Percentiles rank a stretch among this genome's conserved stretches.
phyloP scores from a whole-genome alignment of 2,329 filamentous ascomycete genomes.

The Dryadomyces sulphureus region DNA sequence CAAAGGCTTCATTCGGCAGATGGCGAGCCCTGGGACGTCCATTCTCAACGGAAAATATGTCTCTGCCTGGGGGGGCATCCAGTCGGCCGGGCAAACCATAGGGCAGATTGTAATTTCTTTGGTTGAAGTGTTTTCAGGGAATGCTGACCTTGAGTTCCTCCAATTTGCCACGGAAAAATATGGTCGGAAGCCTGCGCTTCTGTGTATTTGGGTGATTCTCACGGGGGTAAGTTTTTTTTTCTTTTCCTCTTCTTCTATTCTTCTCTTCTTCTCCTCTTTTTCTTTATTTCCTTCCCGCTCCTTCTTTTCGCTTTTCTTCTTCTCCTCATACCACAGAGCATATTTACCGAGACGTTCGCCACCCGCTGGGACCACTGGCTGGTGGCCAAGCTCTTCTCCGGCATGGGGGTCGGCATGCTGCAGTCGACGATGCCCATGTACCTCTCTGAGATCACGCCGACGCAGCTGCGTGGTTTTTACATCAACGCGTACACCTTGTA shows the following conservation, averaged over 20 bases:
- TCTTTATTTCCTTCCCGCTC: not conserved
- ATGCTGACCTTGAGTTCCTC: constrained; percentile 12
- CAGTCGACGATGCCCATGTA: constrained; percentile 25
- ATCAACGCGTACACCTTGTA: constrained; percentile 25
- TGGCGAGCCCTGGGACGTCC: constrained; percentile 5
- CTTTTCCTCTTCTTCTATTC: not conserved
- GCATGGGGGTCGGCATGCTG: constrained; percentile 25
- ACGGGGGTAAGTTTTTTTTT: constrained; percentile 12
- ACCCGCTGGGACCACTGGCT: constrained; percentile 24
- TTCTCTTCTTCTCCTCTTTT: no score
- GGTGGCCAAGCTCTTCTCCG: constrained; percentile 16
- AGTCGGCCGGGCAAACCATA: constrained; percentile 10
- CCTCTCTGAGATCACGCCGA: constrained; percentile 23
- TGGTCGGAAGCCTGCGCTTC: constrained; percentile 21
- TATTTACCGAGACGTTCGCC: constrained; percentile 21
- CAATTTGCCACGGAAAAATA: constrained; percentile 20
- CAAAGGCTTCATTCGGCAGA: constrained; percentile 9
- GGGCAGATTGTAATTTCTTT: not conserved
- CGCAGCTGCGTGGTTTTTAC: constrained; percentile 21
- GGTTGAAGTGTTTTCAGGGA: not conserved
- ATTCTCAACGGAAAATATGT: constrained; percentile 8
- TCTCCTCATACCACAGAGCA: constrained; percentile 11
- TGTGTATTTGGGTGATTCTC: constrained; percentile 20
- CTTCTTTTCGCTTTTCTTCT: not conserved
- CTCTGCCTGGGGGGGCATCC: constrained; percentile 6